These are phyloP conservation scores for Narthecium ossifragum DNA, from an alignment of 106 monocot genomes.

Conservation along the genomic window DNA sequence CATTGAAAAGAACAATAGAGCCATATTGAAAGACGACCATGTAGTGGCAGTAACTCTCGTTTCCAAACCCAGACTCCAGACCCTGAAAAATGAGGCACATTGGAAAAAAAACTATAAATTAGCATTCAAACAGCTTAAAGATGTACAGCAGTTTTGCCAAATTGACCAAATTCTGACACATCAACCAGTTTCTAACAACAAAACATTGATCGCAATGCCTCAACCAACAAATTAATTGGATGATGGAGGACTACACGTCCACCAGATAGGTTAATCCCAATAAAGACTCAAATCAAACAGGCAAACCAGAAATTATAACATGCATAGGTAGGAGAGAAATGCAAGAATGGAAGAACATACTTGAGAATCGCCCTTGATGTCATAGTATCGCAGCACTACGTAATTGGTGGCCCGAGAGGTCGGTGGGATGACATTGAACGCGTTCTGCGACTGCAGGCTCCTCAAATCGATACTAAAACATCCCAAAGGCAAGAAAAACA, in stretches of 20 bases:
- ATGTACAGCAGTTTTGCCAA: too few relatives aligned
- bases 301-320: too few relatives aligned
- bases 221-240: too few relatives aligned
- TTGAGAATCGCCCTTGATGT: conserved; percentile 47
- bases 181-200: too few relatives aligned
- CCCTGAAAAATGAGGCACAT: conserved; percentile 29
- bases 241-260: too few relatives aligned
- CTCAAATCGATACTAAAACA: conserved; percentile 75
- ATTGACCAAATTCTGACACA: too few relatives aligned
- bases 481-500: conserved; percentile 1
- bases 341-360: conserved; percentile 7
- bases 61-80: conserved; percentile 43
- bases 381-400: conserved; percentile 81
- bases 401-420: conserved; percentile 88
- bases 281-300: too few relatives aligned
- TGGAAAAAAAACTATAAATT: not conserved
- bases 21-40: conserved; percentile 99
- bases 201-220: too few relatives aligned
- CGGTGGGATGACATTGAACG: conserved; percentile 87
- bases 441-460: conserved; percentile 87
- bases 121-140: too few relatives aligned
- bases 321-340: too few relatives aligned
- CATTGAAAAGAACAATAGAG: conserved; percentile 92
- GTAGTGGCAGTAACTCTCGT: conserved; percentile 75
- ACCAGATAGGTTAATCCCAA: too few relatives aligned